Evolutionary conservation across 2,329 filamentous ascomycete species (phyloP), one percentile per base, ranked within the genome.

Genomic region (Didymella segeticola): DNA sequence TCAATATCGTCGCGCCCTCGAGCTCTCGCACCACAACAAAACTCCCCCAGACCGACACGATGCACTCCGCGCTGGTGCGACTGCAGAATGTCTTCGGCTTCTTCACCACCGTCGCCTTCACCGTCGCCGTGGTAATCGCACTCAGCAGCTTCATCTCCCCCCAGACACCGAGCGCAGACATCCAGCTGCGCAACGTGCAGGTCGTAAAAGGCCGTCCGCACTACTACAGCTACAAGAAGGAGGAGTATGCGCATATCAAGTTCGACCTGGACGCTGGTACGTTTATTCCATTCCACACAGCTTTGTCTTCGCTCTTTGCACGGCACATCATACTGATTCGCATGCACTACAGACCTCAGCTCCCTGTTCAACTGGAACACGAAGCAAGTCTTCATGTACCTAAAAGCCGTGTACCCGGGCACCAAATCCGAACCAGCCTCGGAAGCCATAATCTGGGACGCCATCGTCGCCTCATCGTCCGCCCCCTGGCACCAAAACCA

Each of bases 331-430:
- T 17, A 20, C 33, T 36, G 19, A 27, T 30, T 10, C 3, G 19
- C 17, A 2, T 15, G 9, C 17, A 8, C n/a, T n/a, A n/a, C 58
- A 82, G 93, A 99, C 78, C 85, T 99, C 56, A 89, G 87, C 56
- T 89, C 89, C 36, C 90, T 99, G 66, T 98, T 98, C 84, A 96
- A 90, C 71, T 99, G 93, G 95, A 99, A 99, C 82, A 99, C 96
- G 17, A 99, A 99, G 77, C 91, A 98, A 78, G 80, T 99, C 69
- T 99, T 98, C 78, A 87, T 97, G 75, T 99, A 96, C 80, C 87
- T 99, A 54, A 93, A 91, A 49, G 93, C 93, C 48, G 88, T 82
- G 50, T 89, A 88, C 72, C 80, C 81, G 30, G 78, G 80, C 30
- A 76, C 77, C 41, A 52, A 74, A 54, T 60, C 58, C 31, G 68